These are phyloP conservation scores for Citrullus colocynthis DNA, from an alignment of 306 rosid genomes.

Conservation along the genomic window DNA sequence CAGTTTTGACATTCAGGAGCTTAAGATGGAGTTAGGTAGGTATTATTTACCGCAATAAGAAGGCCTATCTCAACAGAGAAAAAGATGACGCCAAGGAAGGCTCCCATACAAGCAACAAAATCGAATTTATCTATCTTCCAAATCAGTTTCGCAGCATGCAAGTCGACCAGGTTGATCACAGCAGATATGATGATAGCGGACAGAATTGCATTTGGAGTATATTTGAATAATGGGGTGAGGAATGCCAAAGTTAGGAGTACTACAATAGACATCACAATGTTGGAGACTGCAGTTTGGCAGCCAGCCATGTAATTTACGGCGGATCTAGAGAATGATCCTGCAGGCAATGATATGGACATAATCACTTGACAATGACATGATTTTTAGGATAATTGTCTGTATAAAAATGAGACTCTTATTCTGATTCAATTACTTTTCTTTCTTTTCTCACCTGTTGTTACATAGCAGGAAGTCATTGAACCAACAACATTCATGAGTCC, in stretches of 20 bases:
- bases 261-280: slow-evolving; percentile 77
- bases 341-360: slow-evolving; percentile 5
- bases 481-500: slow-evolving; percentile 91
- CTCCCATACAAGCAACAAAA: slow-evolving; percentile 92
- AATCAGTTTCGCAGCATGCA: slow-evolving; percentile 66
- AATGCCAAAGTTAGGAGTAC: slow-evolving; percentile 70
- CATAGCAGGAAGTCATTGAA: slow-evolving; percentile 93
- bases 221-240: slow-evolving; percentile 79
- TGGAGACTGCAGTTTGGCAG: slow-evolving; percentile 81
- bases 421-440: background rate
- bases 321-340: slow-evolving; percentile 95
- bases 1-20: background rate
- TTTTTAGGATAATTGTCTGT: background rate
- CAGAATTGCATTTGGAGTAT: slow-evolving; percentile 84
- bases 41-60: slow-evolving; percentile 57
- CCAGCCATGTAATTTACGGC: slow-evolving; percentile 95
- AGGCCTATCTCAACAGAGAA: slow-evolving; percentile 75
- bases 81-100: slow-evolving; percentile 85
- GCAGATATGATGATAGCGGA: slow-evolving; percentile 85
- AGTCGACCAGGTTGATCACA: slow-evolving; percentile 72
- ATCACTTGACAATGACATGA: background rate
- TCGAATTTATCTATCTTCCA: slow-evolving; percentile 92
- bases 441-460: slow-evolving; percentile 67
- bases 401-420: background rate
- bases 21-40: background rate